phyloP scores from a whole-genome alignment of 768 basidiomycete species.

The Suillus ampliporus region DNA sequence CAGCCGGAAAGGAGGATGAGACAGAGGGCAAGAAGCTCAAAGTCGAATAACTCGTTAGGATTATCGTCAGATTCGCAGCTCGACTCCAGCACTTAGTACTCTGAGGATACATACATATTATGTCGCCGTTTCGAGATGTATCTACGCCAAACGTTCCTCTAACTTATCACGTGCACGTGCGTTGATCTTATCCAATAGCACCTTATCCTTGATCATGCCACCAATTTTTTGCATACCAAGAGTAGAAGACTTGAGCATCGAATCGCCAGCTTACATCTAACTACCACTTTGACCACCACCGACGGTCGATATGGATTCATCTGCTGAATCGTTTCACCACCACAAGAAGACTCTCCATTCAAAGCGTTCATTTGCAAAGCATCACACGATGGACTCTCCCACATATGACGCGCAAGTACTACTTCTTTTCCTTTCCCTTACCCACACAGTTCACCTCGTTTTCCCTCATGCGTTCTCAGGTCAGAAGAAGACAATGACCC shows the following conservation, averaged over 20 bases:
- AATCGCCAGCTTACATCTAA: too few species aligned
- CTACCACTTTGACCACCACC: too few species aligned
- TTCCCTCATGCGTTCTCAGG: conserved; percentile 50
- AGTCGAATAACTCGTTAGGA: conserved; percentile 11
- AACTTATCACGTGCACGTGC: too few species aligned
- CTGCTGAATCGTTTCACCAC: conserved; percentile 32
- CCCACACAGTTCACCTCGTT: conserved; percentile 21
- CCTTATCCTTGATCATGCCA: too few species aligned
- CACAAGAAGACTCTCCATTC: conserved; percentile 41
- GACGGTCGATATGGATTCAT: conserved; percentile 35
- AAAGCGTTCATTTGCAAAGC: conserved; percentile 76
- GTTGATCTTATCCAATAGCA: too few species aligned
- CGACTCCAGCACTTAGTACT: too few species aligned
- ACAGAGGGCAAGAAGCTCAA: conserved; percentile 30
- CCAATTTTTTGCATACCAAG: too few species aligned
- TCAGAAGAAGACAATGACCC: conserved; percentile 92
- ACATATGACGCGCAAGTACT: conserved; percentile 73
- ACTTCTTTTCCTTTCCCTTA: neutral
- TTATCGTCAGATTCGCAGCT: neutral
- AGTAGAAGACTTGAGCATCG: too few species aligned
- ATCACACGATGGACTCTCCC: conserved; percentile 67
- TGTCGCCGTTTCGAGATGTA: too few species aligned
- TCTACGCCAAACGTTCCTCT: too few species aligned
- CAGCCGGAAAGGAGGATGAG: conserved; percentile 12
- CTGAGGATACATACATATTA: too few species aligned